phyloP scores from a whole-genome alignment of 2,329 filamentous ascomycete species.

The Penicillium sp. region DNA sequence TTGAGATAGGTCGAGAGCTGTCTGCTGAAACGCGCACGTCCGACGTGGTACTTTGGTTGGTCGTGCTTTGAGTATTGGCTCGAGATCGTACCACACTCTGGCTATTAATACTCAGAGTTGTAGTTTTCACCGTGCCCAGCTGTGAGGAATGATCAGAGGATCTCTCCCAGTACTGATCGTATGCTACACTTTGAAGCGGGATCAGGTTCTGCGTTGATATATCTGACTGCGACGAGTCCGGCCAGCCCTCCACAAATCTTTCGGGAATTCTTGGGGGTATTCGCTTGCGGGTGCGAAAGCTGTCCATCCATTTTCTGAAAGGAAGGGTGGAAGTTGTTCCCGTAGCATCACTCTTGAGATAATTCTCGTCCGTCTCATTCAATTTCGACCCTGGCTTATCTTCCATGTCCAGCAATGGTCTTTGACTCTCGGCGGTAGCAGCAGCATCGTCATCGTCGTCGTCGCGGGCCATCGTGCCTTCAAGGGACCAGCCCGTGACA shows the following conservation, averaged over 20 bases:
- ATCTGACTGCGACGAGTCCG: conserved; percentile 27
- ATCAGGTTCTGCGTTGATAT: conserved; percentile 17
- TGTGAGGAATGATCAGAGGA: conserved; percentile 80
- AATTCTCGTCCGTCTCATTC: not conserved
- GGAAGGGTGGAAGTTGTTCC: conserved; percentile 18
- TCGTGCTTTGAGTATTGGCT: conserved; percentile 63
- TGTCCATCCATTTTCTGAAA: conserved; percentile 46
- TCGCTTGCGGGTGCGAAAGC: conserved; percentile 36
- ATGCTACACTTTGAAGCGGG: conserved; percentile 24
- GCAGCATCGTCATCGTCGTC: not conserved
- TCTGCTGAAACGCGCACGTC: conserved; percentile 69
- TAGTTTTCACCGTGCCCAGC: conserved; percentile 79
- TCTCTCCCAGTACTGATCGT: conserved; percentile 56
- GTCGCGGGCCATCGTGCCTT: conserved; percentile 16
- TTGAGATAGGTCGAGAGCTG: conserved; percentile 52
- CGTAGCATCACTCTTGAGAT: conserved; percentile 3
- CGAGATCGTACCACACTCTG: conserved; percentile 69
- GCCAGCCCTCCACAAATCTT: conserved; percentile 44
- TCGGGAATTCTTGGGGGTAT: conserved; percentile 21
- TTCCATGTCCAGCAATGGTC: not conserved
- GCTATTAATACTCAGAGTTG: conserved; percentile 76
- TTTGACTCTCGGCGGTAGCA: not conserved
- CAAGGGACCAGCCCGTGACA: conserved; percentile 4
- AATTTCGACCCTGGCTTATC: not conserved
- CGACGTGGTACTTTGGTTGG: conserved; percentile 58